These are phyloP conservation scores for Solanum paucissectum DNA, from an alignment of 257 asterid species.

Conservation along the genomic window DNA sequence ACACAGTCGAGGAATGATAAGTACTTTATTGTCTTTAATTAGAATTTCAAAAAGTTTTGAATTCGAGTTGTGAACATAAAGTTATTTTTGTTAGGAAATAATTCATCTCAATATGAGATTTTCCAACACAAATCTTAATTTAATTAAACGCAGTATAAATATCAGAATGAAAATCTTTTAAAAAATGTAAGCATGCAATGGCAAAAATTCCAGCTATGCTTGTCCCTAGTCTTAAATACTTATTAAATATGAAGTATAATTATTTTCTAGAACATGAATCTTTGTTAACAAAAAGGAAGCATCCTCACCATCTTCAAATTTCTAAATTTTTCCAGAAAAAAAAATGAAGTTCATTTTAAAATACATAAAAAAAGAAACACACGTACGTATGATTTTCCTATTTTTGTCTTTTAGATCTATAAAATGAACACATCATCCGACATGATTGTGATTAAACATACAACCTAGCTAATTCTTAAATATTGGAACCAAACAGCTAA, in stretches of 20 bases:
- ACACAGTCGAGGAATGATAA: not conserved
- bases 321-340: not conserved
- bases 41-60: not conserved
- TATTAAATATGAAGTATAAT: not conserved
- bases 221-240: not conserved
- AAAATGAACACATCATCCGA: not conserved
- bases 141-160: not conserved
- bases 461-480: not conserved
- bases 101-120: not conserved
- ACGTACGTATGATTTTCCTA: not conserved
- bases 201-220: not conserved
- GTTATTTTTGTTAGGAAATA: not conserved
- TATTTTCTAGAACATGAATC: not conserved
- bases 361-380: not conserved
- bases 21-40: not conserved
- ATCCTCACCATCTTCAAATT: not conserved
- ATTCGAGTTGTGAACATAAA: not conserved
- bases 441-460: not conserved
- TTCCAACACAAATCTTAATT: not conserved
- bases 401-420: not conserved
- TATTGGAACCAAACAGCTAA: not conserved
- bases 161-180: not conserved
- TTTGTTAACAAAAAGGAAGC: not conserved
- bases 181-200: not conserved
- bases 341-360: not conserved